Conservation (phyloP, 2,329 filamentous ascomycete genomes). For the Tolypocladium paradoxum region DNA sequence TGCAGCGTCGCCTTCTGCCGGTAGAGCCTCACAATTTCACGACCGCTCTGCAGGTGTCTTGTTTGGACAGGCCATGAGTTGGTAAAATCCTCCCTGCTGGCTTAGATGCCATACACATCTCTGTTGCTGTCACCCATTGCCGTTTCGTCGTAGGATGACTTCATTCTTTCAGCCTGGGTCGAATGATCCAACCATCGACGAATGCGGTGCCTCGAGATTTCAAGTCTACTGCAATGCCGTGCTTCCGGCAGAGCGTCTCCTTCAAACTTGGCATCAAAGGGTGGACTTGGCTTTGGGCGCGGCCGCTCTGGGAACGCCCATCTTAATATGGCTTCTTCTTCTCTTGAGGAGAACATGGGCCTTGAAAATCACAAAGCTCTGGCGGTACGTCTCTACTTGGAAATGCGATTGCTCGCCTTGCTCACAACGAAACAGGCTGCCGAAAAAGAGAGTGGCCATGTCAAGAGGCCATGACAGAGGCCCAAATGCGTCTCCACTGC, state of each 20-base stretch:
- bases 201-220: slow-evolving; percentile 11
- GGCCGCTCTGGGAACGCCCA: slow-evolving; percentile 11
- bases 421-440: not conserved
- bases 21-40: not conserved
- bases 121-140: not conserved
- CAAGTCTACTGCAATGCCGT: slow-evolving; percentile 20
- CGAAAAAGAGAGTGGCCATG: not conserved
- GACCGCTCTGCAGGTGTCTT: not conserved
- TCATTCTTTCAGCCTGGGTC: slow-evolving; percentile 21
- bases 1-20: not conserved
- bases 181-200: slow-evolving; percentile 15
- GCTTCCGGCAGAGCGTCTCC: slow-evolving; percentile 10
- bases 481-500: not conserved
- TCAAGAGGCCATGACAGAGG: not conserved
- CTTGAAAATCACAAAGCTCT: not conserved
- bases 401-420: not conserved
- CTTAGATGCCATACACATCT: not conserved
- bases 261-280: slow-evolving; percentile 15
- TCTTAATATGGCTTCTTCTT: slow-evolving; percentile 5
- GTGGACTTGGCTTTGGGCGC: slow-evolving; percentile 15
- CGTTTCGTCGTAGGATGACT: slow-evolving; percentile 14
- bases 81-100: not conserved
- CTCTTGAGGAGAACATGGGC: not conserved
- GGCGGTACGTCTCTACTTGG: not conserved
- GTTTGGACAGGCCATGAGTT: not conserved